A percentile compares a stretch with the other conserved stretches of the same genome.
Evolutionary conservation across 768 basidiomycete genomes (phyloP).

Genomic region (Tylopilus intermedius): DNA sequence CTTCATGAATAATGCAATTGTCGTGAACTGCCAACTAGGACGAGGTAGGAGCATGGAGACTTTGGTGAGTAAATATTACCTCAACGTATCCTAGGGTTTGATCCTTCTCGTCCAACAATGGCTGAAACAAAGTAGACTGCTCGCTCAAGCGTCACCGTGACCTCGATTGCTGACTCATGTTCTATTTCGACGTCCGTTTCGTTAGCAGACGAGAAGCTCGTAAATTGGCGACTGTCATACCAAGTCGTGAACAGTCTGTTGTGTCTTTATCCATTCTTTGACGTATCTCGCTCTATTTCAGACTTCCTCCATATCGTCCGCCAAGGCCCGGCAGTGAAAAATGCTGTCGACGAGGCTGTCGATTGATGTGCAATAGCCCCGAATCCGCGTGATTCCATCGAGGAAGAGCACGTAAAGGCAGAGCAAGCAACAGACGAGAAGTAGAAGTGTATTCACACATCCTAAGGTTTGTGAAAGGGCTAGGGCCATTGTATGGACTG

Average conservation of each 20-base stretch:
- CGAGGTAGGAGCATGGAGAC: slow-evolving; percentile 87
- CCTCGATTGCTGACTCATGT: slow-evolving; percentile 30
- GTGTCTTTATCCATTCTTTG: background rate
- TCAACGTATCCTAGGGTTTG: slow-evolving; percentile 50
- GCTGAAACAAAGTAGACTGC: slow-evolving; percentile 44
- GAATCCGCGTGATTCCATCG: slow-evolving; percentile 86
- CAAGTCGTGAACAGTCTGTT: slow-evolving; percentile 85
- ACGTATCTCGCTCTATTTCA: slow-evolving; percentile 8
- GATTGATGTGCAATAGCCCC: slow-evolving; percentile 79
- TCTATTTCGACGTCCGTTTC: slow-evolving; percentile 39
- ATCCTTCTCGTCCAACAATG: slow-evolving; percentile 81
- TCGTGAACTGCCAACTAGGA: slow-evolving; percentile 94
- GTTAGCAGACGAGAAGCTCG: slow-evolving; percentile 26
- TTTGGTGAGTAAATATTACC: slow-evolving; percentile 48
- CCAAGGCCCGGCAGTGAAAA: slow-evolving; percentile 82
- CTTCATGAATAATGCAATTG: slow-evolving; percentile 69
- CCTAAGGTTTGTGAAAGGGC: slow-evolving; percentile 51
- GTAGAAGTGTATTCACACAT: slow-evolving; percentile 58
- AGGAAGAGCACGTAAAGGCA: slow-evolving; percentile 70
- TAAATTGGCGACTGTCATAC: slow-evolving; percentile 58
- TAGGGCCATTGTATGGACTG: background rate
- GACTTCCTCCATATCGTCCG: slow-evolving; percentile 83
- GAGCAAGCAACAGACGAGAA: slow-evolving; percentile 73
- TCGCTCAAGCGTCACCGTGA: slow-evolving; percentile 26
- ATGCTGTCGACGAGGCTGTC: slow-evolving; percentile 79